Percentiles rank a stretch among this genome's conserved stretches.
These are phyloP conservation scores for Apiospora phragmitis DNA, from an alignment of 2,329 filamentous ascomycete genomes.

Conservation along the genomic window DNA sequence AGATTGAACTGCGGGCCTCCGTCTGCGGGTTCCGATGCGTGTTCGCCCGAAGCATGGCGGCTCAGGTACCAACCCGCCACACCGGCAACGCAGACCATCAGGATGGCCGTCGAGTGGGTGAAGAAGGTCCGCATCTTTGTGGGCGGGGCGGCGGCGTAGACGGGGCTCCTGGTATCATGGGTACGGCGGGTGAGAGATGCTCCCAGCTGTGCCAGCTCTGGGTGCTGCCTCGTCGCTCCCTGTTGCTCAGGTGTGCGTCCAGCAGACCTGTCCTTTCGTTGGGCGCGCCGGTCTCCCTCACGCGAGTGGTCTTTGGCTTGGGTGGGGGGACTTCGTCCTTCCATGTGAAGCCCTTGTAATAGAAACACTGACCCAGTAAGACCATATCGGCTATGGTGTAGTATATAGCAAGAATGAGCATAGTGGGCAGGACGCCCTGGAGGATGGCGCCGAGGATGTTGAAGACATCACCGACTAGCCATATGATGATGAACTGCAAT, in stretches of 20 bases:
- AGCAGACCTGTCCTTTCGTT: conserved; percentile 57
- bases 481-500: conserved; percentile 88
- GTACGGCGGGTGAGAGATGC: conserved; percentile 77
- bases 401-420: conserved; percentile 91
- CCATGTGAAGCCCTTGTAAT: conserved; percentile 84
- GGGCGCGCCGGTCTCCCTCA: conserved; percentile 35
- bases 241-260: conserved; percentile 40
- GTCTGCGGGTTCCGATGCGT: conserved; percentile 37
- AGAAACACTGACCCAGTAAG: conserved; percentile 86
- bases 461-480: conserved; percentile 93
- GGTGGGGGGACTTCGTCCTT: conserved; percentile 51
- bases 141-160: conserved; percentile 45
- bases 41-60: conserved; percentile 42
- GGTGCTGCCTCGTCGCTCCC: conserved; percentile 52
- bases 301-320: conserved; percentile 39
- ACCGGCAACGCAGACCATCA: conserved; percentile 83
- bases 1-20: conserved; percentile 66
- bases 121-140: conserved; percentile 58
- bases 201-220: conserved; percentile 54
- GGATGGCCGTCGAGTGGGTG: conserved; percentile 74
- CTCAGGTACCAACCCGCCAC: conserved; percentile 83
- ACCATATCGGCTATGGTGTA: conserved; percentile 93
- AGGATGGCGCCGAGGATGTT: conserved; percentile 92
- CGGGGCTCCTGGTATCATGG: conserved; percentile 59
- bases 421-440: conserved; percentile 90